A percentile compares a stretch with the other conserved stretches of the same genome.
These are phyloP conservation scores for Amoebophrya sp. DNA, from an alignment of 169 alveolate species.

Conservation along the genomic window DNA sequence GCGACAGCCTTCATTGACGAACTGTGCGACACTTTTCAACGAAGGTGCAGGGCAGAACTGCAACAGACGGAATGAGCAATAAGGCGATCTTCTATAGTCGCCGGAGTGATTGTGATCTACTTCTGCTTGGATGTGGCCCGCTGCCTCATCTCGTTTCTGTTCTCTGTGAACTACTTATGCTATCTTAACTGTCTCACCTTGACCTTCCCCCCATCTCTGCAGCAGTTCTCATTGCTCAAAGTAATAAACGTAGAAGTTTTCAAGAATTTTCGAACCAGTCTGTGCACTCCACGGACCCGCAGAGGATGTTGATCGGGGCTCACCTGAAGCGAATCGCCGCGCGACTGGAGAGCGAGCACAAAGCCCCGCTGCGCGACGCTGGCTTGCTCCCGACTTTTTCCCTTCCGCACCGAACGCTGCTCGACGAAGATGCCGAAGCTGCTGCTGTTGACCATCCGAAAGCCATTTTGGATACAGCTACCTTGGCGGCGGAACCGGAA, in stretches of 20 bases:
- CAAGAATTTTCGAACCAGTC: neutral
- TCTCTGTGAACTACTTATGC: neutral
- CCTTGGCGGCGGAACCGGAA: neutral
- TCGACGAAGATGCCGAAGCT: too few relatives aligned
- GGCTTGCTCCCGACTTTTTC: neutral
- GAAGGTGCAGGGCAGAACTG: neutral
- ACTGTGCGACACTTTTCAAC: neutral
- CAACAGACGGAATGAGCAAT: too few relatives aligned
- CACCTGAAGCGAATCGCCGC: neutral
- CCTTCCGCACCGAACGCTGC: too few relatives aligned
- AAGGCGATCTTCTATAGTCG: neutral
- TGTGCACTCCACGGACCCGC: too few relatives aligned
- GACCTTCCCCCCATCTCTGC: neutral
- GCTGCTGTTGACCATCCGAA: too few relatives aligned
- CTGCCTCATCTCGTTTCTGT: neutral
- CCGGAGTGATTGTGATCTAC: neutral
- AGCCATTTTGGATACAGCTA: too few relatives aligned
- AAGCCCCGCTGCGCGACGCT: neutral
- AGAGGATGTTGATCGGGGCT: neutral
- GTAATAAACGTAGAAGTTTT: neutral
- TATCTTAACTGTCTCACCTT: too few relatives aligned
- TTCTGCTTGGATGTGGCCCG: neutral
- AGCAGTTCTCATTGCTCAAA: neutral
- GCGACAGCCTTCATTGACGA: neutral
- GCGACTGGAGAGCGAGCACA: neutral